Conservation (phyloP, 768 basidiomycete species). For the Imleria badia region DNA sequence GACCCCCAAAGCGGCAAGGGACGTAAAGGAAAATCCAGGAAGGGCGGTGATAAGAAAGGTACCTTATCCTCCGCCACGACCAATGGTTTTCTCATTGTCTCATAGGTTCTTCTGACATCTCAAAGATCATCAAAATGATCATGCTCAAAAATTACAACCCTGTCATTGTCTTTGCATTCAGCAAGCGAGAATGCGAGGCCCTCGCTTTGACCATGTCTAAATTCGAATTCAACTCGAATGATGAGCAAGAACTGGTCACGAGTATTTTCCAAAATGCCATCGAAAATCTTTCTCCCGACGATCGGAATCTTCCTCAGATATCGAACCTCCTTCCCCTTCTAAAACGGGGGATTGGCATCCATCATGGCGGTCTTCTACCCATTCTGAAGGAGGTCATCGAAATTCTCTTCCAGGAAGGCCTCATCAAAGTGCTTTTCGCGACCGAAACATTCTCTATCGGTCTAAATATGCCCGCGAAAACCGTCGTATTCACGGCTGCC, state of each 20-base stretch:
- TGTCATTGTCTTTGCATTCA: constrained; percentile 97
- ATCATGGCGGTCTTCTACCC: constrained; percentile 96
- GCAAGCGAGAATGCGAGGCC: constrained; percentile 95
- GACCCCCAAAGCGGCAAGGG: constrained; percentile 84
- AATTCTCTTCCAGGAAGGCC: constrained; percentile 96
- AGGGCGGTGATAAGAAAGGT: constrained; percentile 95
- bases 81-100: constrained; percentile 9
- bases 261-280: constrained; percentile 96
- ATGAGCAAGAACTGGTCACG: constrained; percentile 84
- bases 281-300: constrained; percentile 80
- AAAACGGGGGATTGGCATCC: constrained; percentile 94
- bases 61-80: not conserved
- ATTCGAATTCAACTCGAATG: constrained; percentile 89
- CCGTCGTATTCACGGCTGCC: constrained; percentile 94
- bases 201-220: constrained; percentile 92
- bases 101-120: constrained; percentile 86
- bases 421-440: constrained; percentile 97
- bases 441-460: constrained; percentile 99
- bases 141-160: constrained; percentile 98
- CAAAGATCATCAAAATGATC: constrained; percentile 98
- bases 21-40: constrained; percentile 88
- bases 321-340: constrained; percentile 88
- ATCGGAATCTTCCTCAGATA: constrained; percentile 91
- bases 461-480: constrained; percentile 99
- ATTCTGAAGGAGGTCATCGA: constrained; percentile 99